Evolutionary conservation across 2,329 filamentous ascomycete species (phyloP).

Genomic region (Davidsoniella eucalypti): DNA sequence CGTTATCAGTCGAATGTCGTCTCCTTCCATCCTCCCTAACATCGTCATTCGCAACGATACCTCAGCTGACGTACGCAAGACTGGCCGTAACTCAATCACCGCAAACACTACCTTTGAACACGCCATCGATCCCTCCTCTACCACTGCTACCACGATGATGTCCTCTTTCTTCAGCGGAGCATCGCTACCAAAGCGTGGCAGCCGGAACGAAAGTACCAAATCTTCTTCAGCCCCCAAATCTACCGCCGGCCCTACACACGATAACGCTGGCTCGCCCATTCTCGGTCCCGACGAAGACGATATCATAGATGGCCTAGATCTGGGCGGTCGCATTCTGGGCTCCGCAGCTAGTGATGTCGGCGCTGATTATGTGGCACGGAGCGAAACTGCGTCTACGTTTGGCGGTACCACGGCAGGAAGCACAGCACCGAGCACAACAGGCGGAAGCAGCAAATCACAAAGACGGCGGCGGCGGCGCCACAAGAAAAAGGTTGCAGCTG

Average conservation of each 20-base stretch:
- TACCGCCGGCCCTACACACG: background rate
- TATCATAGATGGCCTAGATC: conserved; percentile 11
- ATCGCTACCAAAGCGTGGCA: conserved; percentile 3
- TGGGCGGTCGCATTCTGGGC: conserved; percentile 1
- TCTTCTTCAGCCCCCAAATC: background rate
- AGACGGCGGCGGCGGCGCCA: conserved; percentile 1
- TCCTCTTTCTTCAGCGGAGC: conserved; percentile 8
- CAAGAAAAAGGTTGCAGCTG: background rate
- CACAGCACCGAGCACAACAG: conserved; percentile 2
- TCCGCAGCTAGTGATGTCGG: background rate
- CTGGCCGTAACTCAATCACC: conserved; percentile 10
- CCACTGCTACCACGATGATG: conserved; percentile 7
- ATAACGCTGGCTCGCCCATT: conserved; percentile 2
- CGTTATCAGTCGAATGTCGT: conserved; percentile 1
- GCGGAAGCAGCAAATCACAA: background rate
- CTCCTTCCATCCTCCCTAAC: background rate
- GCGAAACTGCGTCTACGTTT: conserved; percentile 6
- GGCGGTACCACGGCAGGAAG: conserved; percentile 8
- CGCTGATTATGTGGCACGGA: background rate
- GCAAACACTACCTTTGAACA: background rate
- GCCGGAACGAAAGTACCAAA: background rate
- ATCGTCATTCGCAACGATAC: conserved; percentile 6
- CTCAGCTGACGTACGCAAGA: background rate
- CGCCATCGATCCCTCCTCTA: background rate
- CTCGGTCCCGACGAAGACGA: conserved; percentile 10